Percentiles rank a stretch among this genome's conserved stretches.
These are phyloP conservation scores for Jamesozyma lodderae DNA, from an alignment of 805 yeast species.

Conservation along the genomic window DNA sequence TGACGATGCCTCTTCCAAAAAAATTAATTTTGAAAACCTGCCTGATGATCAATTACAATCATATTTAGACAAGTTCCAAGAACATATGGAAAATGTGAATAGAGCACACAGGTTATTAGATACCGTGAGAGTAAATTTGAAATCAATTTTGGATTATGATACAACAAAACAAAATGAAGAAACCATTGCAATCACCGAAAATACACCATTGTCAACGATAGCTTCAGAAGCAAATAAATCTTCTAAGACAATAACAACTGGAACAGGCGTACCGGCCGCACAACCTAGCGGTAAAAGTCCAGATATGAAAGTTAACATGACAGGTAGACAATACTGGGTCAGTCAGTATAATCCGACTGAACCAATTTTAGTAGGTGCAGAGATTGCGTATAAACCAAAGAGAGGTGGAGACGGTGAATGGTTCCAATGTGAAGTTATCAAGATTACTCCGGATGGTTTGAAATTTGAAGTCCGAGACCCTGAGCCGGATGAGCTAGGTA, in stretches of 20 bases:
- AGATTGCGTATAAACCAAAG: conserved; percentile 77
- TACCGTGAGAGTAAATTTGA: conserved; percentile 39
- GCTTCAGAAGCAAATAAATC: neutral
- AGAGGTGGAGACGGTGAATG: conserved; percentile 70
- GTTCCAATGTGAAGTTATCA: conserved; percentile 89
- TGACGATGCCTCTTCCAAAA: conserved; percentile 24
- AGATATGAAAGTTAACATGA: conserved; percentile 6
- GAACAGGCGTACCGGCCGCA: neutral
- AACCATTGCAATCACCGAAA: neutral
- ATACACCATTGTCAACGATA: neutral
- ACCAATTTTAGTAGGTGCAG: conserved; percentile 56
- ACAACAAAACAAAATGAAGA: conserved; percentile 1
- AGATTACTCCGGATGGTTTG: conserved; percentile 63
- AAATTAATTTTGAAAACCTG: conserved; percentile 26
- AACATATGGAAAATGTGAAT: conserved; percentile 51
- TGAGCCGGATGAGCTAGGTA: conserved; percentile 89
- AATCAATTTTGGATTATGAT: conserved; percentile 31
- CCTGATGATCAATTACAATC: conserved; percentile 34
- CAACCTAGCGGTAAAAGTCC: conserved; percentile 3
- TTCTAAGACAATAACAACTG: neutral
- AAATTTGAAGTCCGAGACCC: conserved; percentile 91
- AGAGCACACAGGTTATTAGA: conserved; percentile 39
- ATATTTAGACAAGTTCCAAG: conserved; percentile 35
- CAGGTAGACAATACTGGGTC: conserved; percentile 40
- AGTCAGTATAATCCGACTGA: conserved; percentile 54